Evolutionary conservation across 257 asterid genomes (phyloP).

Genomic region (Anisodus acutangulus): DNA sequence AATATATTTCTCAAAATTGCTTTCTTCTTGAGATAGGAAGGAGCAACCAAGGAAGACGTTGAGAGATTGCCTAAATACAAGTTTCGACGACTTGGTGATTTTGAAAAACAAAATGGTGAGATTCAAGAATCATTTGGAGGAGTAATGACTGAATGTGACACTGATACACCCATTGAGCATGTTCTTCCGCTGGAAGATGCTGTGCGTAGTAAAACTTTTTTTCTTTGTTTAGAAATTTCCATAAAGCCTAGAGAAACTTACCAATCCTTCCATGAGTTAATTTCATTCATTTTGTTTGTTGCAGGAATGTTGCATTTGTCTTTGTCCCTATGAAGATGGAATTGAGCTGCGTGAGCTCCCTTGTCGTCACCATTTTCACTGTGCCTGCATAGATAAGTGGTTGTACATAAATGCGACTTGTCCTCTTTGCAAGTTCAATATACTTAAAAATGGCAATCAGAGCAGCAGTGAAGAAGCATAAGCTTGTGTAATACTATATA

Average conservation of each 20-base stretch:
- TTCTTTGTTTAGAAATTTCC: neutral
- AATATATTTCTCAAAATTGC: conserved; percentile 18
- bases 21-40: conserved; percentile 66
- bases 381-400: conserved; percentile 95
- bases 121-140: conserved; percentile 96
- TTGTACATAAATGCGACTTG: conserved; percentile 90
- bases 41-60: conserved; percentile 96
- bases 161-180: conserved; percentile 75
- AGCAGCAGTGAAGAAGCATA: conserved; percentile 77
- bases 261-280: neutral
- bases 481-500: conserved; percentile 4
- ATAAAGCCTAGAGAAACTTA: neutral
- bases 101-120: conserved; percentile 89
- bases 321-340: conserved; percentile 86
- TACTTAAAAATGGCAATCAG: conserved; percentile 70
- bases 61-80: conserved; percentile 83
- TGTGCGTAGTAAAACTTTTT: conserved; percentile 50
- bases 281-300: conserved; percentile 28
- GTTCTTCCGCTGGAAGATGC: conserved; percentile 92
- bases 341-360: conserved; percentile 93
- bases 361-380: conserved; percentile 92
- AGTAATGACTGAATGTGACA: conserved; percentile 79
- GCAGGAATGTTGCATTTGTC: conserved; percentile 98
- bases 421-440: conserved; percentile 93
- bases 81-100: conserved; percentile 86